Conservation (phyloP, 176 grass and related monocot genomes). For the Avena eriantha region DNA sequence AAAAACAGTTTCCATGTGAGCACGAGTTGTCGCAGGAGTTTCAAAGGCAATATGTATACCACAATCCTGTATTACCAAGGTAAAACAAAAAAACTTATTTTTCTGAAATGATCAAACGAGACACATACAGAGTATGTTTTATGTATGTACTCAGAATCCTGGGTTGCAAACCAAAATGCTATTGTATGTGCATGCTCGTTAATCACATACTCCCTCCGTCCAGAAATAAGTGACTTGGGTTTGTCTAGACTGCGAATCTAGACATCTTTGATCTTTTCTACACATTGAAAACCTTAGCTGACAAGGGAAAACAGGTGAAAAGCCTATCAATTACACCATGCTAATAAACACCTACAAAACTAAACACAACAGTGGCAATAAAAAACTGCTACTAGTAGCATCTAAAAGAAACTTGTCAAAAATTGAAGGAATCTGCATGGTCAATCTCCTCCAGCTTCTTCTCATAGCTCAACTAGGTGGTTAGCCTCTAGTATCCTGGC, state of each 20-base stretch:
- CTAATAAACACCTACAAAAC: constrained; percentile 19
- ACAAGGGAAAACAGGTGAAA: constrained; percentile 9
- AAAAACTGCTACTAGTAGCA: constrained; percentile 35
- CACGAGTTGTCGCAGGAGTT: background rate
- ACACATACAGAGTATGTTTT: background rate
- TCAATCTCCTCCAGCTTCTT: constrained; percentile 24
- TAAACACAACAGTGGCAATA: constrained; percentile 20
- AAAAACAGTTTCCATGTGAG: background rate
- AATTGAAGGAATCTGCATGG: background rate
- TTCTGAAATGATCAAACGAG: background rate
- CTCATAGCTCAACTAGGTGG: constrained; percentile 31
- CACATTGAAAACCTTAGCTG: background rate
- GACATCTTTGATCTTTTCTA: background rate
- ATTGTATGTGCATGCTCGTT: too few relatives aligned
- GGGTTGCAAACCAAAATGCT: constrained; percentile 1
- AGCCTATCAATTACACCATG: constrained; percentile 28
- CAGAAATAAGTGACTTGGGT: background rate
- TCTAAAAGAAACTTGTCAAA: constrained; percentile 21
- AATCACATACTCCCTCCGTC: too few relatives aligned
- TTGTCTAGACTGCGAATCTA: too few relatives aligned
- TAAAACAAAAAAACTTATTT: background rate
- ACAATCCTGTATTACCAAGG: background rate
- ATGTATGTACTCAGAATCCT: background rate
- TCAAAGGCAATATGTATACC: background rate
- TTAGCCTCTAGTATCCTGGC: constrained; percentile 15